Evolutionary conservation across 495 filamentous ascomycete genomes (phyloP).

Genomic region (Podospora sp.): DNA sequence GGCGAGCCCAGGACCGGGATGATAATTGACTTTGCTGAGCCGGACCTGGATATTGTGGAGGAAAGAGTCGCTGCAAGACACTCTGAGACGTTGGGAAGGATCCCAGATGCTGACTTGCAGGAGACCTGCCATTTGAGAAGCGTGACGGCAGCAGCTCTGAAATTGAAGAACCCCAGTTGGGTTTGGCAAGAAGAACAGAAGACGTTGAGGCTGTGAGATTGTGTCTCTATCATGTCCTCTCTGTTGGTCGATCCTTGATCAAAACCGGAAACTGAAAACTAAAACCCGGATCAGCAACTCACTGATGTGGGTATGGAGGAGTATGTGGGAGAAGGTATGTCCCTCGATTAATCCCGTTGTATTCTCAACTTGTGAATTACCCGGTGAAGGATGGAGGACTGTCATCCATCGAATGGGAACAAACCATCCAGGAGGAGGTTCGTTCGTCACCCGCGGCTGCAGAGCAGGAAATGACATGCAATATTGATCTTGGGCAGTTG

Average conservation of each 20-base stretch:
- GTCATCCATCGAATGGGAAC: constrained; percentile 34
- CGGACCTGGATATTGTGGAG: constrained; percentile 49
- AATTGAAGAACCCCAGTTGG: constrained; percentile 58
- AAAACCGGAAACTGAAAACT: constrained; percentile 31
- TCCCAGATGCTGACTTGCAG: constrained; percentile 28
- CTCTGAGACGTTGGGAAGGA: constrained; percentile 39
- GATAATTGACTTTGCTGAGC: constrained; percentile 52
- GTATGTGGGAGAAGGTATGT: constrained; percentile 48
- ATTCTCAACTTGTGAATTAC: constrained; percentile 50
- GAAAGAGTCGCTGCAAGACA: constrained; percentile 53
- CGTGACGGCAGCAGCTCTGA: constrained; percentile 40
- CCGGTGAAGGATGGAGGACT: constrained; percentile 54
- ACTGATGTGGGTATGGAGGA: constrained; percentile 27
- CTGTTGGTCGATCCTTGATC: constrained; percentile 25
- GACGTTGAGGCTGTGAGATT: constrained; percentile 38
- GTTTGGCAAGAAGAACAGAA: constrained; percentile 44
- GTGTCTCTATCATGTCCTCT: constrained; percentile 19
- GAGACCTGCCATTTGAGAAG: constrained; percentile 45
- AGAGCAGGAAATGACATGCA: constrained; percentile 34
- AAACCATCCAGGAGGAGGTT: constrained; percentile 38
- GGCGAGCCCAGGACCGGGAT: constrained; percentile 38
- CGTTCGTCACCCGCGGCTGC: constrained; percentile 21
- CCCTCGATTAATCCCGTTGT: constrained; percentile 60
- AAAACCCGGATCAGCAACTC: constrained; percentile 27
- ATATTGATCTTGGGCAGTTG: constrained; percentile 78